These are phyloP conservation scores for Solanum boliviense DNA, from an alignment of 257 asterid genomes.

Conservation along the genomic window DNA sequence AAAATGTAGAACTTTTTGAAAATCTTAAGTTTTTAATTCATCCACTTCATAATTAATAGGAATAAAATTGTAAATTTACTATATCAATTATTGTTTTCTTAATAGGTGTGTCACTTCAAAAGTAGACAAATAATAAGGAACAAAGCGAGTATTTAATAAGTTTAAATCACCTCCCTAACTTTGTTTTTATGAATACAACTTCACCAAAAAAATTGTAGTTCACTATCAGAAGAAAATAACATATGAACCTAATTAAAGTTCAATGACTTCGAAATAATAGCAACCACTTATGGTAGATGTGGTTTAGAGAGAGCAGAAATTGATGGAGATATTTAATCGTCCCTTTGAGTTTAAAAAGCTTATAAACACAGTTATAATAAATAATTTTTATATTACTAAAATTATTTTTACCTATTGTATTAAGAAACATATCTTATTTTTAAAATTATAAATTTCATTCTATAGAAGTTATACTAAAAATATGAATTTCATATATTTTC, in stretches of 20 bases:
- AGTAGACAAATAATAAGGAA: no score
- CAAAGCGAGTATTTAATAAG: background rate
- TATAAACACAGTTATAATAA: background rate
- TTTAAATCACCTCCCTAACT: background rate
- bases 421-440: background rate
- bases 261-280: background rate
- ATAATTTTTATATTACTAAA: background rate
- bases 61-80: no score
- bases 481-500: background rate
- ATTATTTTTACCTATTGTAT: background rate
- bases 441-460: background rate
- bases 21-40: no score
- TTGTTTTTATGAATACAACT: background rate
- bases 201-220: background rate
- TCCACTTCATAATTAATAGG: no score
- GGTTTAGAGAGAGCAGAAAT: background rate
- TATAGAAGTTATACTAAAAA: background rate
- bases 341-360: background rate
- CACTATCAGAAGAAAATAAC: background rate
- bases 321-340: background rate
- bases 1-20: no score
- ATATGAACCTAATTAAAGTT: background rate
- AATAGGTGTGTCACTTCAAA: no score
- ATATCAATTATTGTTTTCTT: no score
- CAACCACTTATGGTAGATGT: background rate